These are phyloP conservation scores for Floccularia luteovirens DNA, from an alignment of 768 basidiomycete genomes.

Conservation along the genomic window DNA sequence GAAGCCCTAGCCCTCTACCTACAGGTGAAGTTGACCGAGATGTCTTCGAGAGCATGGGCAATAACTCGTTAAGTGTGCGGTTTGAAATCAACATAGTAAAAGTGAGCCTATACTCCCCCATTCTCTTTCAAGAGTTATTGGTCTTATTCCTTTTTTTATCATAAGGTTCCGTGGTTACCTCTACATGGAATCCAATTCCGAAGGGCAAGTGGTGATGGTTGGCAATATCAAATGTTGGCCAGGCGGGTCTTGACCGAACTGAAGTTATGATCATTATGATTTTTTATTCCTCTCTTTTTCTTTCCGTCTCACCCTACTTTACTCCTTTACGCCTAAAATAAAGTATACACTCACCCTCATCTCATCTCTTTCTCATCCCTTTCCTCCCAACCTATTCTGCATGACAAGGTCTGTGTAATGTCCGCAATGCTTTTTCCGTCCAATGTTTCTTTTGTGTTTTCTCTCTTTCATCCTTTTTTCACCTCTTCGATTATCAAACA, in stretches of 20 bases:
- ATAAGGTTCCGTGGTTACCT: conserved; percentile 85
- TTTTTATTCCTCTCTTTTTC: conserved; percentile 5
- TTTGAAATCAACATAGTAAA: conserved; percentile 98
- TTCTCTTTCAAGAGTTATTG: background rate
- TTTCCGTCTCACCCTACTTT: conserved; percentile 3
- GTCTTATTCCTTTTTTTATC: too few species aligned
- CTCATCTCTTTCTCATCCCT: too few species aligned
- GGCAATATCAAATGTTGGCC: conserved; percentile 97
- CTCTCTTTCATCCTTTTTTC: too few species aligned
- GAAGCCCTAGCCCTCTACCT: conserved; percentile 46
- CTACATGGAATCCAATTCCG: conserved; percentile 95
- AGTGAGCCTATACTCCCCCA: conserved; percentile 36
- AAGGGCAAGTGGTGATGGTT: conserved; percentile 81
- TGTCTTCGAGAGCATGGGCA: conserved; percentile 65
- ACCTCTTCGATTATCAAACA: too few species aligned
- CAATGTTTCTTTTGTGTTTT: too few species aligned
- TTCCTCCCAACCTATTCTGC: too few species aligned
- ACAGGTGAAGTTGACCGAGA: conserved; percentile 63
- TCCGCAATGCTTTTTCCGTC: too few species aligned
- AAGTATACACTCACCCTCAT: background rate
- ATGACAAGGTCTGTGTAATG: too few species aligned
- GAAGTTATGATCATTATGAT: conserved; percentile 70
- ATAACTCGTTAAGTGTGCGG: conserved; percentile 78
- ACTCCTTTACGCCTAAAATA: background rate
- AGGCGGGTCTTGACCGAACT: conserved; percentile 82